These are phyloP conservation scores for Paraglomus occultum DNA, from an alignment of 192 early-diverging fungal genomes.

Conservation along the genomic window DNA sequence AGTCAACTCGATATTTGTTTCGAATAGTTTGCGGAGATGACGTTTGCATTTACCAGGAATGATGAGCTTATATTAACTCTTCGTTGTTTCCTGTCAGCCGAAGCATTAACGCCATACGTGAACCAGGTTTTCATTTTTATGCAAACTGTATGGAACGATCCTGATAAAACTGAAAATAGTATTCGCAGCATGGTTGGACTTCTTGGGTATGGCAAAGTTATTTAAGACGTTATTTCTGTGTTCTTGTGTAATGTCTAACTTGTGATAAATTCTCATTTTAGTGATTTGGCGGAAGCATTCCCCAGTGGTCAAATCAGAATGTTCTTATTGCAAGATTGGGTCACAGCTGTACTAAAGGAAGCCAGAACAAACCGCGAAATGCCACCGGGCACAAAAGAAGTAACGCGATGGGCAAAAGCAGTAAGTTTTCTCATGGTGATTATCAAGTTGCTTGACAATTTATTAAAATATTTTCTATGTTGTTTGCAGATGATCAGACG, in stretches of 20 bases:
- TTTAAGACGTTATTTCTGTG: background rate
- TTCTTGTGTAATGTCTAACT: background rate
- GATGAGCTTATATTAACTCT: background rate
- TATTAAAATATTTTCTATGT: no score
- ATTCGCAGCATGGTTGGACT: conserved; percentile 82
- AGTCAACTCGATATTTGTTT: background rate
- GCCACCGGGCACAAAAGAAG: conserved; percentile 54
- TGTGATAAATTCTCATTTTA: conserved; percentile 33
- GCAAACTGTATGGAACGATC: conserved; percentile 59
- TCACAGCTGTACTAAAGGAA: conserved; percentile 72
- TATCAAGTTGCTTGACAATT: no score
- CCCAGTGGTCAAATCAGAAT: conserved; percentile 68
- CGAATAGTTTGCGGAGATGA: background rate
- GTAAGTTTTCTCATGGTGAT: conserved; percentile 28
- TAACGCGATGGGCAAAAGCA: conserved; percentile 70
- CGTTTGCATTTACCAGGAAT: background rate
- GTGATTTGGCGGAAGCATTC: conserved; percentile 92
- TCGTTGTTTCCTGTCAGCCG: conserved; percentile 45
- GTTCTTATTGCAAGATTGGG: conserved; percentile 72
- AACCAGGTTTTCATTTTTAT: conserved; percentile 81
- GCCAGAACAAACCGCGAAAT: conserved; percentile 59
- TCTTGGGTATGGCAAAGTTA: conserved; percentile 60
- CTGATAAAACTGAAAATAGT: conserved; percentile 62
- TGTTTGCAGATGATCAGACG: no score
- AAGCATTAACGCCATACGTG: conserved; percentile 59